A percentile compares a stretch with the other conserved stretches of the same genome.
phyloP scores from a whole-genome alignment of 208 protist genomes.

The Acanthamoeba triangularis region DNA sequence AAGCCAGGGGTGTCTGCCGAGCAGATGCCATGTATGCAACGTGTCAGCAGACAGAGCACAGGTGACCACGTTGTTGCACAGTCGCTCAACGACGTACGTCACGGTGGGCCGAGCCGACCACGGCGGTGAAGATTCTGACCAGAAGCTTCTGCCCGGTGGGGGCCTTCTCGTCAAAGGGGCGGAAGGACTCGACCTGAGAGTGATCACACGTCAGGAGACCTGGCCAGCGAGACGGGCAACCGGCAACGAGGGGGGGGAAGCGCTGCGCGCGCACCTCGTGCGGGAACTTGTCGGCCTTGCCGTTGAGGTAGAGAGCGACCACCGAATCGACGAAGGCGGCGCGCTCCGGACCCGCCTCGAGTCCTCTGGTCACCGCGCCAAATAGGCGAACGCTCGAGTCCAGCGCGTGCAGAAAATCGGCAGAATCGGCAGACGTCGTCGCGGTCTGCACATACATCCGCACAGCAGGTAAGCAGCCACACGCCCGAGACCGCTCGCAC shows the following conservation, averaged over 20 bases:
- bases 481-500: no score
- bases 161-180: not conserved
- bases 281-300: not conserved
- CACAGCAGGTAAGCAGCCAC: no score
- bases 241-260: not conserved
- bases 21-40: no score
- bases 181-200: slow-evolving; percentile 1
- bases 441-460: no score
- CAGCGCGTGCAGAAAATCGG: slow-evolving; percentile 8
- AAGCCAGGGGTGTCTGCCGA: not conserved
- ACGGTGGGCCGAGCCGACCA: slow-evolving; percentile 19
- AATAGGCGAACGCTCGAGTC: slow-evolving; percentile 10
- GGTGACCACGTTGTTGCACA: not conserved
- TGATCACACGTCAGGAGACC: not conserved
- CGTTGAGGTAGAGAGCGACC: not conserved
- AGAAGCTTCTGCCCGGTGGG: slow-evolving; percentile 60
- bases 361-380: slow-evolving; percentile 23
- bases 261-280: not conserved
- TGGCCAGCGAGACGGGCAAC: not conserved
- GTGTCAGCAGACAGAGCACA: not conserved
- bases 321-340: slow-evolving; percentile 34
- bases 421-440: not conserved
- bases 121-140: not conserved
- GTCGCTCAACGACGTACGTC: not conserved
- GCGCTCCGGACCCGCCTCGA: not conserved